phyloP scores from a whole-genome alignment of 148 eudicot genomes.

The Dianthus caryophyllus region DNA sequence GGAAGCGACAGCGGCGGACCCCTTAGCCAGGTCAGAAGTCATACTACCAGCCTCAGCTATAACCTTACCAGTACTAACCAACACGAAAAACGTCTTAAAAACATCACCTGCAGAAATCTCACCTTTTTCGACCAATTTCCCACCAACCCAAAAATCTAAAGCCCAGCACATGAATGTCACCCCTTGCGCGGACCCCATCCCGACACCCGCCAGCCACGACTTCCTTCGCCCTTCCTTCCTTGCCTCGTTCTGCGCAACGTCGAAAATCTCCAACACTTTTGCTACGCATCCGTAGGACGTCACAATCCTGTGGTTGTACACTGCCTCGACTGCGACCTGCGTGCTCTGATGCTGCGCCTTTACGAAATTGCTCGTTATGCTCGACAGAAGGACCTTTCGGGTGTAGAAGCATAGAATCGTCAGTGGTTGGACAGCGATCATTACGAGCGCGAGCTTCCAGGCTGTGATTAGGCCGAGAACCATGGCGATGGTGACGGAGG shows the following conservation, averaged over 20 bases:
- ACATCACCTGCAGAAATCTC: constrained; percentile 89
- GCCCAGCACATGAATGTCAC: constrained; percentile 90
- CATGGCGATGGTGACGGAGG: constrained; percentile 73
- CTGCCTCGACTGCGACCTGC: constrained; percentile 87
- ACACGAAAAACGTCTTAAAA: constrained; percentile 80
- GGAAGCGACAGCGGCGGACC: constrained; percentile 73
- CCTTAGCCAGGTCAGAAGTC: constrained; percentile 91
- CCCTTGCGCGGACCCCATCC: constrained; percentile 86
- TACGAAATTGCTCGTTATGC: constrained; percentile 49
- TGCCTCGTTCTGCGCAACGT: constrained; percentile 76
- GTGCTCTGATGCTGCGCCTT: constrained; percentile 73
- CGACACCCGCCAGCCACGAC: constrained; percentile 80
- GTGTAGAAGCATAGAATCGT: constrained; percentile 82
- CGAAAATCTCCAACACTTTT: constrained; percentile 66
- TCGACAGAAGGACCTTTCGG: constrained; percentile 57
- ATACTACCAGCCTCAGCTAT: constrained; percentile 99
- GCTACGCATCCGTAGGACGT: constrained; percentile 61
- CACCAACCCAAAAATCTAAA: constrained; percentile 92
- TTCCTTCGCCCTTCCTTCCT: constrained; percentile 67
- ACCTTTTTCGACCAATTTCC: constrained; percentile 58
- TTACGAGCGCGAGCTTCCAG: constrained; percentile 90
- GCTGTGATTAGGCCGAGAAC: constrained; percentile 68
- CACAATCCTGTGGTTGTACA: constrained; percentile 77
- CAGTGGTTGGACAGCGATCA: constrained; percentile 89
- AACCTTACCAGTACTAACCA: constrained; percentile 91